Evolutionary conservation across 805 yeast species (phyloP).

Genomic region (Geotrichum ghanense): DNA sequence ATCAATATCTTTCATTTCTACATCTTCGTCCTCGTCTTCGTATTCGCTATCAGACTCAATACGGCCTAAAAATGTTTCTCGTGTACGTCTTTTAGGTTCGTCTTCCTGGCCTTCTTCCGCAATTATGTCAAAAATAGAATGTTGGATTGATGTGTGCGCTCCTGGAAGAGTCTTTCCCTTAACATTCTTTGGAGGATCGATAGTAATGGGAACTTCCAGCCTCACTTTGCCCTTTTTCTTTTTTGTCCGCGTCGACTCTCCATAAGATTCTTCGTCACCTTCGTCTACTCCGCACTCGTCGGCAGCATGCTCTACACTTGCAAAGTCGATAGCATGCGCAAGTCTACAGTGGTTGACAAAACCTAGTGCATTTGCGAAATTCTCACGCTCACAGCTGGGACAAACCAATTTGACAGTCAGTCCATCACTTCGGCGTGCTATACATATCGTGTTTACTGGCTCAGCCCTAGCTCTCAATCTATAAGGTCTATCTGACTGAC

Average conservation of each 20-base stretch:
- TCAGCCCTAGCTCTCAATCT: background rate
- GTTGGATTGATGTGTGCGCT: background rate
- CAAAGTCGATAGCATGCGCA: conserved; percentile 40
- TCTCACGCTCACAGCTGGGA: conserved; percentile 52
- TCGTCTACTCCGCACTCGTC: conserved; percentile 18
- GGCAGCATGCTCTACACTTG: background rate
- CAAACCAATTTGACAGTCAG: conserved; percentile 57
- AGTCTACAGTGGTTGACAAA: conserved; percentile 66
- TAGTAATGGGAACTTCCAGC: background rate
- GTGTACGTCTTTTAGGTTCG: background rate
- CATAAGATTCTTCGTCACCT: background rate
- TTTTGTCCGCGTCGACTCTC: background rate
- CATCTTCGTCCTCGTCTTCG: background rate
- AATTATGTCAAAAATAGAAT: background rate
- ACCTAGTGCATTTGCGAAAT: conserved; percentile 72
- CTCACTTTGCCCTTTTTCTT: background rate
- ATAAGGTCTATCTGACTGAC: background rate
- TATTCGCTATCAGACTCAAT: conserved; percentile 1
- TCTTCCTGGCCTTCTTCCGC: background rate
- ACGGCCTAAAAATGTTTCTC: background rate
- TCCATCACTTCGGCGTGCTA: conserved; percentile 38
- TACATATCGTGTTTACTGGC: conserved; percentile 9
- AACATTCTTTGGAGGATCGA: background rate
- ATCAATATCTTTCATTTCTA: background rate
- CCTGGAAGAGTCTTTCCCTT: conserved; percentile 1